Base-by-base conservation (phyloP, 768 basidiomycete genomes). In the Naganishia vishniacii region DNA sequence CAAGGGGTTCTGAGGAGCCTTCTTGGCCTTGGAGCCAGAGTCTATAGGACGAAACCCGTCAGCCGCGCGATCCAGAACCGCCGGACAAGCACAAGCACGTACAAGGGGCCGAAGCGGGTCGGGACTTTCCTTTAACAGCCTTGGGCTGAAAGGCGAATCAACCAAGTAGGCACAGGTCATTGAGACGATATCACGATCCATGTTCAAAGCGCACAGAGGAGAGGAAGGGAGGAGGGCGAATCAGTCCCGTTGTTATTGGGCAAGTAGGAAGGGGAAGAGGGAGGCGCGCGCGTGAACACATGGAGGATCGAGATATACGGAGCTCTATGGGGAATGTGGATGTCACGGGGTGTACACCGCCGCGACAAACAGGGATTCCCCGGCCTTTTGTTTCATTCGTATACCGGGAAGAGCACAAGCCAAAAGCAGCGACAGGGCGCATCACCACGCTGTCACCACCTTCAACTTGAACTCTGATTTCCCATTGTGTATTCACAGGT, bases 1-100 rank as follows among this genome's bases (percentile, higher is more conserved):
- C 71, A 98, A 85, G 72, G 94, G 94, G 83, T 97, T 97, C 82
- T 93, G 94, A 64, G 76, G 69, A 60, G 72, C 64, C 79, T 85
- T 85, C 80, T 89, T 89, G 82, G 83, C 83, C 72, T 86, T 86
- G 76, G 88, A 87, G 72, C 77, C 37, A 41, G 51, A 56, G 63
- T 63, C 62, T 63, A 26, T 25, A 44, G n/a, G 20, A 2, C 3
- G 47, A n/a, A 47, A 61, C n/a, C n/a, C n/a, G n/a, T 48, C 23
- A 48, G 42, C 12, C 25, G 18, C 20, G 13, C 9, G 16, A 9
- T 29, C 29, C 12, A 5, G n/a, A 25, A 0, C 9, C 3, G 44
- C 32, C 44, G 37, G 29, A 8, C 34, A 28, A 3, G 46, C 47
- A 46, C 59, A 34, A 13, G 4, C 1, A 76, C 76, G 68, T 56